A percentile compares a stretch with the other conserved stretches of the same genome.
These are phyloP conservation scores for Amanita exitialis DNA, from an alignment of 768 basidiomycete species.

Conservation along the genomic window DNA sequence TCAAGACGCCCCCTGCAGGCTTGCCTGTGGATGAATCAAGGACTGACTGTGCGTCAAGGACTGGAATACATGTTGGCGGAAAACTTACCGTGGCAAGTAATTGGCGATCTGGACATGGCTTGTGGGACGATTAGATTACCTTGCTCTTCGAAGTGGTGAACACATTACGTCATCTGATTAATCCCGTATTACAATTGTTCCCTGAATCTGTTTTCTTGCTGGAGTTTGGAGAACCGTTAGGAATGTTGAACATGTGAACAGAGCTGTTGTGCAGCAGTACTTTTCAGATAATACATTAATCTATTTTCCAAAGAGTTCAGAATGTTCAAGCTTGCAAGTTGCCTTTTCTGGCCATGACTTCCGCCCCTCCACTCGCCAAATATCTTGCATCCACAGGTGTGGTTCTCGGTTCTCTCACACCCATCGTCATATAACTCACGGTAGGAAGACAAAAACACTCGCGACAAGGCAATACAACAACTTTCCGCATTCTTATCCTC, in stretches of 20 bases:
- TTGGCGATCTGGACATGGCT: slow-evolving; percentile 57
- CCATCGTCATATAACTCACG: slow-evolving; percentile 10
- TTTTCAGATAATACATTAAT: background rate
- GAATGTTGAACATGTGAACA: too few species aligned
- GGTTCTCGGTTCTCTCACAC: slow-evolving; percentile 4
- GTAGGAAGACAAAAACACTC: slow-evolving; percentile 72
- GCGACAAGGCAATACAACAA: slow-evolving; percentile 84
- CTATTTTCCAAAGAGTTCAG: too few species aligned
- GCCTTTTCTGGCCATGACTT: slow-evolving; percentile 19
- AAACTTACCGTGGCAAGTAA: slow-evolving; percentile 80
- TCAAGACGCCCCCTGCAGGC: slow-evolving; percentile 62
- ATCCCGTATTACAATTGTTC: too few species aligned
- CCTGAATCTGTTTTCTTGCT: too few species aligned
- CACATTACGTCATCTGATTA: background rate
- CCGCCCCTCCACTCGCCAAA: slow-evolving; percentile 70
- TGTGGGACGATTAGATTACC: background rate
- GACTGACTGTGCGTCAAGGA: slow-evolving; percentile 25
- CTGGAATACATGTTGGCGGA: background rate
- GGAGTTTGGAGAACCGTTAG: too few species aligned
- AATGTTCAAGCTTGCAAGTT: too few species aligned
- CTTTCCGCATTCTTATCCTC: slow-evolving; percentile 69
- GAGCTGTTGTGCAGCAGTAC: background rate
- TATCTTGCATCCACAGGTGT: slow-evolving; percentile 87
- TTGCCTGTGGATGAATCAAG: slow-evolving; percentile 80
- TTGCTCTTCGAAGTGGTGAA: too few species aligned